Percentiles rank a stretch among this genome's conserved stretches.
phyloP scores from a whole-genome alignment of 148 eudicot genomes.

The Mesembryanthemum crystallinum region DNA sequence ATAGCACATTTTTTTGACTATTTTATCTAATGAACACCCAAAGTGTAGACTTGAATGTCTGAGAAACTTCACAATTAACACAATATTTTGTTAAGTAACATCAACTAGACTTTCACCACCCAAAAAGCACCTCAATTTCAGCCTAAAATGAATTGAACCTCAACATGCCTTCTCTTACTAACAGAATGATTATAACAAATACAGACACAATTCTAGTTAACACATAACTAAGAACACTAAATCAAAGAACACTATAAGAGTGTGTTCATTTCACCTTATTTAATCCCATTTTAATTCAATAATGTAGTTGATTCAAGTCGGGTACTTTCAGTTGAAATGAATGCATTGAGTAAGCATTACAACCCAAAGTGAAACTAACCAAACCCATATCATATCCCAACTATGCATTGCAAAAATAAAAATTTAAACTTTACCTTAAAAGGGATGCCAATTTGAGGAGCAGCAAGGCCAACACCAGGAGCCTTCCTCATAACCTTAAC shows the following conservation, averaged over 20 bases:
- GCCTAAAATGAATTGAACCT: not conserved
- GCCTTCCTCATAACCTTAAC: conserved; percentile 72
- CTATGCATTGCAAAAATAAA: not conserved
- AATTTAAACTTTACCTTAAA: conserved; percentile 44
- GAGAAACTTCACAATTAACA: no score
- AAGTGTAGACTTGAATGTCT: no score
- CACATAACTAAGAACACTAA: not conserved
- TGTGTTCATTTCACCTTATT: no score
- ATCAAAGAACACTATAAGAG: no score
- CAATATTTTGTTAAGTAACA: not conserved
- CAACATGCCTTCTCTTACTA: not conserved
- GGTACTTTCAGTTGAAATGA: no score
- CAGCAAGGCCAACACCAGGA: conserved; percentile 99
- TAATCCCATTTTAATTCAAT: no score
- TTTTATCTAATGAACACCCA: no score
- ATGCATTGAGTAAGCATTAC: no score
- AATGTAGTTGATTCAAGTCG: no score
- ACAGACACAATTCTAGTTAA: not conserved
- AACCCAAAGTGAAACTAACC: no score
- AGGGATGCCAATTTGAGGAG: conserved; percentile 93
- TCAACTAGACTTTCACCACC: not conserved
- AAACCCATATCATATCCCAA: not conserved
- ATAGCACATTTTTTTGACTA: no score
- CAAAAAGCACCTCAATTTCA: not conserved
- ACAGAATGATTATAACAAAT: not conserved